Evolutionary conservation across 805 yeast genomes (phyloP), one percentile per base, ranked within the genome.

Genomic region (Wickerhamiella vanderwaltii): DNA sequence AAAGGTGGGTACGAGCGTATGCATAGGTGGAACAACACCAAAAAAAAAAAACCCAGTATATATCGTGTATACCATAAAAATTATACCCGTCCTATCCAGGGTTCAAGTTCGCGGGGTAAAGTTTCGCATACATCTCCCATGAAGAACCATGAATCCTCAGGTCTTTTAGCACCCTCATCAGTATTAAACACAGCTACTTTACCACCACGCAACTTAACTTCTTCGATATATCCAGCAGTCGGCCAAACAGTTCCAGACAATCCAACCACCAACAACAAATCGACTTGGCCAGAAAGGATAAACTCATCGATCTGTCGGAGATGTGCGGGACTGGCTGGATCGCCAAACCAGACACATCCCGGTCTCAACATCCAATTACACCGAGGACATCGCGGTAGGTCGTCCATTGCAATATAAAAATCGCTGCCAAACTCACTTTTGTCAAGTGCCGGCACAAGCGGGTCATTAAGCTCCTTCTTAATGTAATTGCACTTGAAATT

Each of bases 271-370:
- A 85, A 62, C 3, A 84, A 75, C 52, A 86, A 60, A 52, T 85
- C 95, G 17, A 82, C 77, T 28, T 63, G 62, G 19, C 64, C 64
- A 9, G 63, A 53, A 48, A 73, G 69, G 5, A 84, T 67, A 51
- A 81, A 85, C 33, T 71, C 73, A 60, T 85, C 95, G 4, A 83
- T 84, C 32, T 62, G 62, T 46, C 75, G 77, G 44, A 86, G 70
- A 9, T 68, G 69, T 36, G 61, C 61, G 42, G 82, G 58, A 0
- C 94, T 84, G 34, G 86, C 62, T 12, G 85, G 69, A 59, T 86
- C 96, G n/a, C 95, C 95, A 60, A 80, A 84, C 95, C 95, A 86
- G 5, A 85, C 87, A 3, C 86, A 93, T 0, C 91, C 94, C 0
- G 96, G 96, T 17, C 95, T 65, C 44, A 86, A 60, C 9, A 80